Conservation (phyloP, 768 basidiomycete genomes). For the Mycena capillaripes region DNA sequence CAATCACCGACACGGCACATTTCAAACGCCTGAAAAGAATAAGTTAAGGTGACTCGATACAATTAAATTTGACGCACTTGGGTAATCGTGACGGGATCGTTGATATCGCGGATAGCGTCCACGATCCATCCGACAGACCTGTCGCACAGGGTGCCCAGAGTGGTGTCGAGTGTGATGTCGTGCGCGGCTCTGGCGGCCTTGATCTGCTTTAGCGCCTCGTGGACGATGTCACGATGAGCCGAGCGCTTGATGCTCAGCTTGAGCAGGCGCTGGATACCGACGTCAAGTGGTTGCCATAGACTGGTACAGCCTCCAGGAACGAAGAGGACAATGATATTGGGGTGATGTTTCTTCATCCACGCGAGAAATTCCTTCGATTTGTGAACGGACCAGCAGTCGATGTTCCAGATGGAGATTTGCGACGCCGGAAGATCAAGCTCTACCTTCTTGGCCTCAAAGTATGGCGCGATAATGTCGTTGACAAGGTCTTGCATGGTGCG, state of each 20-base stretch:
- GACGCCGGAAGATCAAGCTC: background rate
- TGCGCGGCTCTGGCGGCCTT: too few relatives aligned
- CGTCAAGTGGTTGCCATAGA: constrained; percentile 40
- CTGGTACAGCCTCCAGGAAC: constrained; percentile 43
- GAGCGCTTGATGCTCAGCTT: constrained; percentile 25
- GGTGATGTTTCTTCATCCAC: constrained; percentile 43
- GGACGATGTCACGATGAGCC: too few relatives aligned
- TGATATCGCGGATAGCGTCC: background rate
- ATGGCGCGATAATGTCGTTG: constrained; percentile 38
- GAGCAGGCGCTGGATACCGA: constrained; percentile 38
- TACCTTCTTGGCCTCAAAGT: background rate
- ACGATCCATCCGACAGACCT: too few relatives aligned
- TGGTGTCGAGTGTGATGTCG: too few relatives aligned
- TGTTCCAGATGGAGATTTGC: constrained; percentile 33
- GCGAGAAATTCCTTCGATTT: constrained; percentile 42
- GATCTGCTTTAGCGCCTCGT: too few relatives aligned
- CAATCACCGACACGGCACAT: constrained; percentile 7
- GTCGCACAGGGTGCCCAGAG: too few relatives aligned
- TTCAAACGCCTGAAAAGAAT: constrained; percentile 14
- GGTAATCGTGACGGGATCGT: background rate
- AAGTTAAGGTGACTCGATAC: background rate
- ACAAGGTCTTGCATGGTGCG: constrained; percentile 36
- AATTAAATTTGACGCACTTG: background rate
- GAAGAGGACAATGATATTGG: constrained; percentile 39
- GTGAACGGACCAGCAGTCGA: constrained; percentile 48